phyloP scores from a whole-genome alignment of 768 basidiomycete species.

The Pisolithus tinctorius region DNA sequence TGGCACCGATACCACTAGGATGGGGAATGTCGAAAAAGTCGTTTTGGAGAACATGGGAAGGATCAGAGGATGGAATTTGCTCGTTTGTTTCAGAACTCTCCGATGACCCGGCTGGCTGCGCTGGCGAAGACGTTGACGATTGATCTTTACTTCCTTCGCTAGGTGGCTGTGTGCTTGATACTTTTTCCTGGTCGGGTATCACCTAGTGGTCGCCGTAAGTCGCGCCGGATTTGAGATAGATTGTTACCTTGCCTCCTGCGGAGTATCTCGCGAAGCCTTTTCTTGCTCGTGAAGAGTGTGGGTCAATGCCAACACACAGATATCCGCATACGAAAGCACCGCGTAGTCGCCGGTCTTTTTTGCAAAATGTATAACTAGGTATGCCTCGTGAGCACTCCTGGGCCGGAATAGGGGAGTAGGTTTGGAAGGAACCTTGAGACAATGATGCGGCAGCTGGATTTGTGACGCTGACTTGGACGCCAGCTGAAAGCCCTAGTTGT shows the following conservation, averaged over 20 bases:
- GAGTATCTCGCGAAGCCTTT: conserved; percentile 12
- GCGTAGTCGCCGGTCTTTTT: conserved; percentile 96
- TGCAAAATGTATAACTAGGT: conserved; percentile 78
- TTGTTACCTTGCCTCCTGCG: background rate
- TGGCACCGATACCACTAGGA: conserved; percentile 17
- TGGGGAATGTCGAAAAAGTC: background rate
- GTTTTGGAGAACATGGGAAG: conserved; percentile 3
- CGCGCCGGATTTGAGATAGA: background rate
- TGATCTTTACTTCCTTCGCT: conserved; percentile 2
- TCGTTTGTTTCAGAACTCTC: background rate
- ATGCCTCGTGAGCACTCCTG: conserved; percentile 8
- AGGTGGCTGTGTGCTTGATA: background rate
- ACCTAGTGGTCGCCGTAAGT: conserved; percentile 7
- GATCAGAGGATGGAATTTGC: background rate
- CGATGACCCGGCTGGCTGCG: background rate
- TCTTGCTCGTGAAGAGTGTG: conserved; percentile 63
- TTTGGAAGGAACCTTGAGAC: conserved; percentile 42
- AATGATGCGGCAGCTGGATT: conserved; percentile 67
- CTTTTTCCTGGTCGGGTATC: background rate
- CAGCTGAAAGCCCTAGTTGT: conserved; percentile 64
- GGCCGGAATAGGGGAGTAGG: background rate
- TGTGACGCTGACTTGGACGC: conserved; percentile 66
- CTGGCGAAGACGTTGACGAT: background rate
- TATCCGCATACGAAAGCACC: conserved; percentile 85
- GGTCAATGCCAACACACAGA: conserved; percentile 86